Evolutionary conservation across 257 asterid genomes (phyloP), one percentile per base, ranked within the genome.

Genomic region (Fraxinus cuspidata): DNA sequence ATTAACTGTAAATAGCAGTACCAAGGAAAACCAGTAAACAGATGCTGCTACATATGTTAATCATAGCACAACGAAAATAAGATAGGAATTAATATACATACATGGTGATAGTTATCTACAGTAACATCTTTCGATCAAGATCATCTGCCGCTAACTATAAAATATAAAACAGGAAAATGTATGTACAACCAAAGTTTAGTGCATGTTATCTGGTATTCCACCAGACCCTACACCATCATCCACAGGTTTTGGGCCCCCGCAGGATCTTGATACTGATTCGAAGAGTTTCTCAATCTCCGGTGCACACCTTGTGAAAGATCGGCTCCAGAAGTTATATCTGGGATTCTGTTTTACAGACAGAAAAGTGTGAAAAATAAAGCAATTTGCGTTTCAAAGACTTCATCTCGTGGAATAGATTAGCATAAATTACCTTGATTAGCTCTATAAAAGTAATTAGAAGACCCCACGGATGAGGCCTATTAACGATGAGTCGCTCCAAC

Each of bases 391-490:
- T 27, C 66, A 18, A 51, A 21, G 23, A 28, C 31, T 2, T 21
- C 31, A 49, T 9, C 38, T 19, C 18, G 7, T 12, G 16, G 32
- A 23, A 11, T n/a, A 42, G 18, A 72, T 53, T 18, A 53, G n/a
- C 25, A 7, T 6, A n/a, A 8, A 21, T 49, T 86, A 95, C 99
- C 97, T 96, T 96, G 77, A 96, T 96, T 42, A 96, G 97, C 85
- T 93, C 99, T 35, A 93, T 90, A 79, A 93, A 93, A 0, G 98
- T 93, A 56, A 93, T 90, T 78, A 96, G 85, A 74, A 96, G 92
- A 25, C 99, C 99, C 99, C 99, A 96, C 1, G 99, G 99, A 84
- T 93, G 98, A 79, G 99, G 99, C 81, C 97, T 88, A 69, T 92
- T 92, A 28, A 93, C 99, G 23, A 92, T 93, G 70, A 93, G 86